These are phyloP conservation scores for Candida arabinofermentans DNA, from an alignment of 805 yeast species.

Conservation along the genomic window DNA sequence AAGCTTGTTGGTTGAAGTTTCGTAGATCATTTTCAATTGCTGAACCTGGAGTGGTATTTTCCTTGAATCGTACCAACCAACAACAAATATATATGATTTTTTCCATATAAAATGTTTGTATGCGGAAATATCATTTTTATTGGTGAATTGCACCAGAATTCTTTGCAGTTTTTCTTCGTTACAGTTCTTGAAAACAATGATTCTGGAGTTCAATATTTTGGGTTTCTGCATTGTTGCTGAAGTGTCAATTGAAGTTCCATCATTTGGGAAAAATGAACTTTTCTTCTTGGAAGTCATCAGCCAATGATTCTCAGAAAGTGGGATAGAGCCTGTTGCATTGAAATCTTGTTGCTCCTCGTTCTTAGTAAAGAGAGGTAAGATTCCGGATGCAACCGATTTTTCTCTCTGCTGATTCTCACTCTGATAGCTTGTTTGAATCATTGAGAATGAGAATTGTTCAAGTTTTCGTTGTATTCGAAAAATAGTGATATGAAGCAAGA, in stretches of 20 bases:
- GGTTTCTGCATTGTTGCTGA: background rate
- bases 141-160: slow-evolving; percentile 9
- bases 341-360: no score
- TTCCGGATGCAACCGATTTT: no score
- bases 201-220: slow-evolving; percentile 4
- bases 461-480: no score
- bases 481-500: no score
- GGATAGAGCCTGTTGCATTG: no score
- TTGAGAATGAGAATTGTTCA: no score
- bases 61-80: slow-evolving; percentile 31
- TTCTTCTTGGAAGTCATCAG: background rate
- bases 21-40: slow-evolving; percentile 13
- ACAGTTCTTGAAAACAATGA: slow-evolving; percentile 11
- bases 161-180: slow-evolving; percentile 8
- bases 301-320: no score
- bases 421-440: no score
- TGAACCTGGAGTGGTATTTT: slow-evolving; percentile 16
- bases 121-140: slow-evolving; percentile 12
- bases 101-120: slow-evolving; percentile 8
- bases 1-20: slow-evolving; percentile 4
- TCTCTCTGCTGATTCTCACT: no score
- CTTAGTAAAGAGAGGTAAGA: no score
- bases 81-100: slow-evolving; percentile 7
- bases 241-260: background rate
- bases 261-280: slow-evolving; percentile 5